phyloP scores from a whole-genome alignment of 495 filamentous ascomycete species.

The Lindgomyces ingoldianus region DNA sequence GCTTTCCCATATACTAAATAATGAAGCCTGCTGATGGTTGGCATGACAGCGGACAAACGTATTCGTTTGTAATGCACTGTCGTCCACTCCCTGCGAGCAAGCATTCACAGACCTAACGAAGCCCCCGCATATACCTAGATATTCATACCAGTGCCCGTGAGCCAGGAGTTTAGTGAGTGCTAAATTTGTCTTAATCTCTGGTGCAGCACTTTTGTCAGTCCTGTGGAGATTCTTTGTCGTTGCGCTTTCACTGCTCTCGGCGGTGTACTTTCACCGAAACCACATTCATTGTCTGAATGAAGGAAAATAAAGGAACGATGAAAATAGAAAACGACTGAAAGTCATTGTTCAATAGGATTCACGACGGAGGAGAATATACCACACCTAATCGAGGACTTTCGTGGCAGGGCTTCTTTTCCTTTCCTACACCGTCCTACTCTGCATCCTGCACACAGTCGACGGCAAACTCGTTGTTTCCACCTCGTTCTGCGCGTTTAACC shows the following conservation, averaged over 20 bases:
- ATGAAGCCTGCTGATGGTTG: background rate
- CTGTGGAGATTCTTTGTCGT: no score
- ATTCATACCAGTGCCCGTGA: no score
- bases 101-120: no score
- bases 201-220: background rate
- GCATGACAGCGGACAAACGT: background rate
- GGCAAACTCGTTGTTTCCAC: background rate
- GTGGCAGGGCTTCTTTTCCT: background rate
- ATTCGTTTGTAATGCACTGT: background rate
- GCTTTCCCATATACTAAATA: no score
- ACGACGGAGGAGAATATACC: background rate
- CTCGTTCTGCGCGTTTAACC: background rate
- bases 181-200: background rate
- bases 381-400: no score
- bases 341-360: conserved; percentile 1
- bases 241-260: background rate
- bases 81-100: background rate
- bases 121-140: no score
- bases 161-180: no score
- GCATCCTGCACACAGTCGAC: background rate
- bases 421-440: background rate
- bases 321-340: background rate
- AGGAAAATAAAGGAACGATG: conserved; percentile 1
- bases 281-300: conserved; percentile 7
- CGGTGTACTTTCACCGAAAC: background rate